These are phyloP conservation scores for Tuber microsphaerosporum DNA, from an alignment of 495 filamentous ascomycete genomes.

Conservation along the genomic window DNA sequence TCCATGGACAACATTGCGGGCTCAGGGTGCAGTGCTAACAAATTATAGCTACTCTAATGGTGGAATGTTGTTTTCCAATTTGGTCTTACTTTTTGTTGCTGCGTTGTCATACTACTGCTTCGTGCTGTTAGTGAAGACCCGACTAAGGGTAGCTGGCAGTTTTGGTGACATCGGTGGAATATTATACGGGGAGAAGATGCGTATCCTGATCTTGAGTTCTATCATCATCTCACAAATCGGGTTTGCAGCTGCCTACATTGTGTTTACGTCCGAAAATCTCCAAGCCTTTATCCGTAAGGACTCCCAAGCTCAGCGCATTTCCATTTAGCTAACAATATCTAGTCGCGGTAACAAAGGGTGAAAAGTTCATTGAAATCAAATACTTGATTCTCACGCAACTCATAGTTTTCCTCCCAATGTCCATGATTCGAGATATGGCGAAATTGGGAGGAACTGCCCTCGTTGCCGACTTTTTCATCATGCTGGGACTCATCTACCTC, in stretches of 20 bases:
- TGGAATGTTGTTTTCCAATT: conserved; percentile 91
- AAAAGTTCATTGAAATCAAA: conserved; percentile 71
- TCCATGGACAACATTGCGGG: neutral
- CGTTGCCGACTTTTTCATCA: conserved; percentile 86
- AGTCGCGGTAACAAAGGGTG: conserved; percentile 68
- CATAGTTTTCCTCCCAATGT: conserved; percentile 85
- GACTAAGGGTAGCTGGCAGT: conserved; percentile 73
- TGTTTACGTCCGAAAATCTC: conserved; percentile 91
- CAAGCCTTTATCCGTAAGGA: conserved; percentile 76
- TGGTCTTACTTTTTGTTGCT: conserved; percentile 78
- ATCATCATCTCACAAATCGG: conserved; percentile 92
- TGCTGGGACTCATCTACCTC: conserved; percentile 83
- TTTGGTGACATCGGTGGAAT: conserved; percentile 94
- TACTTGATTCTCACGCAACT: conserved; percentile 88
- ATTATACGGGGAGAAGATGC: conserved; percentile 85
- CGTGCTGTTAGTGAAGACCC: conserved; percentile 78
- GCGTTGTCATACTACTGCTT: conserved; percentile 91
- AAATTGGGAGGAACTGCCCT: conserved; percentile 87
- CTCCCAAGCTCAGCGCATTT: neutral
- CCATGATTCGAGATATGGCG: conserved; percentile 87
- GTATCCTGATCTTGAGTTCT: conserved; percentile 74
- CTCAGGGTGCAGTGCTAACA: conserved; percentile 9
- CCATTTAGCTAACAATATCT: conserved; percentile 1
- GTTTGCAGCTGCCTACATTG: conserved; percentile 95
- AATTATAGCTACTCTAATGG: conserved; percentile 65